phyloP scores from a whole-genome alignment of 345 rosid species.

The Camelina neglecta region DNA sequence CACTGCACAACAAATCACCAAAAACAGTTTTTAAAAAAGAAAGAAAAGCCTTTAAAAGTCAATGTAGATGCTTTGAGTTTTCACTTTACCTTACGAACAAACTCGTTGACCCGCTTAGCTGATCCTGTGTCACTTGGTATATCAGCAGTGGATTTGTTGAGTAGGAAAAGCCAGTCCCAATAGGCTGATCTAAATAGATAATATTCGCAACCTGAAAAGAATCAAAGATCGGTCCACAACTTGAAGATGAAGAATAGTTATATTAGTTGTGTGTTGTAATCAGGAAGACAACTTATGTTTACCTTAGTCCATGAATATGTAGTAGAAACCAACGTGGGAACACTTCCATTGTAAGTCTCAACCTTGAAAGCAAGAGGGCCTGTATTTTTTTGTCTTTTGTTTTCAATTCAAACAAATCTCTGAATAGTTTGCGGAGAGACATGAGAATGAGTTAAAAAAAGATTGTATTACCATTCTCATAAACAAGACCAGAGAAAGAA shows the following conservation, averaged over 20 bases:
- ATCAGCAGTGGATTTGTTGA: constrained; percentile 49
- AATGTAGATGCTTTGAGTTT: constrained; percentile 37
- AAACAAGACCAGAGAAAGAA: constrained; percentile 43
- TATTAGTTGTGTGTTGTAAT: background rate
- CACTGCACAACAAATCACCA: constrained; percentile 28
- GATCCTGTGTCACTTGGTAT: constrained; percentile 53
- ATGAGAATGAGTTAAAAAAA: background rate
- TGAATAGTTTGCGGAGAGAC: background rate
- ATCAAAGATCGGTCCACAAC: background rate
- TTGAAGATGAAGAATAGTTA: constrained; percentile 56
- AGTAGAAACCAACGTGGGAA: constrained; percentile 59
- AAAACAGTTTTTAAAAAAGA: background rate
- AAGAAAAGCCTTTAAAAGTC: background rate
- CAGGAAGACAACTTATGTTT: constrained; percentile 46
- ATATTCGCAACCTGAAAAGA: constrained; percentile 61
- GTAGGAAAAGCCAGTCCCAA: constrained; percentile 77
- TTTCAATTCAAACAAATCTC: constrained; percentile 11
- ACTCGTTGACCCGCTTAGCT: constrained; percentile 47
- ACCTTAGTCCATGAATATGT: constrained; percentile 78
- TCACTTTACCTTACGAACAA: constrained; percentile 47
- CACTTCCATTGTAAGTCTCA: constrained; percentile 63
- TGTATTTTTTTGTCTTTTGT: constrained; percentile 19
- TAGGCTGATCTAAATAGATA: constrained; percentile 75
- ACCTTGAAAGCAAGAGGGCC: constrained; percentile 63
- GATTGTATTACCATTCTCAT: constrained; percentile 31